phyloP scores from a whole-genome alignment of 2,329 filamentous ascomycete genomes.

The Simplicillium aogashimaense region DNA sequence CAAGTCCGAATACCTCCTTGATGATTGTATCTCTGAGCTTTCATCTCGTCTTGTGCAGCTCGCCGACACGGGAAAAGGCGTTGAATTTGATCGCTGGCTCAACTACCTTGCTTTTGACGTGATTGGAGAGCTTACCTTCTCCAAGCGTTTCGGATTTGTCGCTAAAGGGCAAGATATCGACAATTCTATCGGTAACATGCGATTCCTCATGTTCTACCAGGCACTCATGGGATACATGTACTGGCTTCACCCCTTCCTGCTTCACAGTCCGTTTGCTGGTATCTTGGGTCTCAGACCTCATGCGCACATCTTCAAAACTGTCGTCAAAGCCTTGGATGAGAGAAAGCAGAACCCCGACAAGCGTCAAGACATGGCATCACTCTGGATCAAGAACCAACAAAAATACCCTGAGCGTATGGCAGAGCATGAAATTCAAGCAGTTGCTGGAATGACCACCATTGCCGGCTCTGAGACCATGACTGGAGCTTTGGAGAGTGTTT shows the following conservation, averaged over 20 bases:
- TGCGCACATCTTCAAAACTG: conserved; percentile 1
- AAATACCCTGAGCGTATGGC: conserved; percentile 1
- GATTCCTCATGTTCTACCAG: conserved; percentile 2
- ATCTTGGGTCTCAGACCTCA: not conserved
- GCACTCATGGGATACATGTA: conserved; percentile 2
- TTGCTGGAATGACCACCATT: conserved; percentile 1
- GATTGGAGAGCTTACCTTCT: too few species aligned
- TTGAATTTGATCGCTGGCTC: not conserved
- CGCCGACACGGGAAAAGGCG: not conserved
- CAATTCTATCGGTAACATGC: conserved; percentile 1
- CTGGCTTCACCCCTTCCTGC: conserved; percentile 1
- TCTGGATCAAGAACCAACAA: conserved; percentile 1
- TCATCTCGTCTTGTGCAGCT: not conserved
- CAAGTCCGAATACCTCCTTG: conserved; percentile 1
- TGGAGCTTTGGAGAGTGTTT: conserved; percentile 1
- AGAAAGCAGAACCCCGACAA: not conserved
- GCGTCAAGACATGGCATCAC: not conserved
- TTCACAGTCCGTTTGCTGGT: conserved; percentile 1
- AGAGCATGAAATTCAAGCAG: conserved; percentile 1
- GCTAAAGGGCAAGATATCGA: not conserved
- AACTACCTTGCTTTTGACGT: too few species aligned
- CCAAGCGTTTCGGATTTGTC: too few species aligned
- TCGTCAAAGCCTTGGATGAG: not conserved
- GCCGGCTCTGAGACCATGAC: conserved; percentile 1
- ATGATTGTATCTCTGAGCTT: not conserved